A percentile compares a stretch with the other conserved stretches of the same genome.
phyloP scores from a whole-genome alignment of 176 grass and related monocot species.

The Oryza officinalis region DNA sequence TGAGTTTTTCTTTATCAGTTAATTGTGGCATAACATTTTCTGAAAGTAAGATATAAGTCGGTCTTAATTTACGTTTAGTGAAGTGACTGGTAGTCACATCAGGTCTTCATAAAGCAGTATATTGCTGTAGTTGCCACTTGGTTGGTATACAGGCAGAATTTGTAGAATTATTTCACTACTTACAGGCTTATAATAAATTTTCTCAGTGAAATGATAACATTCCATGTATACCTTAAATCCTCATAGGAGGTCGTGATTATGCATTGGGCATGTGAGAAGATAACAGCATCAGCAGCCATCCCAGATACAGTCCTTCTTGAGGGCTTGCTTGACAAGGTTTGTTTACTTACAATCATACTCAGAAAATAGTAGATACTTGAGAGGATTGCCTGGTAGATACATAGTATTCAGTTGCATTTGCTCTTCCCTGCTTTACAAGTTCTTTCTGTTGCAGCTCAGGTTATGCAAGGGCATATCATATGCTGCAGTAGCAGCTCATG shows the following conservation, averaged over 20 bases:
- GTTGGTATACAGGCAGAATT: neutral
- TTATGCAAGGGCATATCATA: conserved; percentile 99
- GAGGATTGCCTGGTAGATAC: conserved; percentile 8
- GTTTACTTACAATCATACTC: conserved; percentile 30
- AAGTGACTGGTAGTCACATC: neutral
- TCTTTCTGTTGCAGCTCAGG: conserved; percentile 68
- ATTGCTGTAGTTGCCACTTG: neutral
- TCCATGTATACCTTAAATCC: conserved; percentile 43
- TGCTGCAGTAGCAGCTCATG: conserved; percentile 95
- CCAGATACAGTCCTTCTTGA: conserved; percentile 84
- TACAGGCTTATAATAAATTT: neutral
- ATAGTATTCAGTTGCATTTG: neutral
- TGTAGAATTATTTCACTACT: neutral
- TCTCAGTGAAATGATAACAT: conserved; percentile 25
- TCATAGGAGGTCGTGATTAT: conserved; percentile 95
- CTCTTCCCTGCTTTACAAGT: conserved; percentile 27
- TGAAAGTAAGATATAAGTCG: neutral
- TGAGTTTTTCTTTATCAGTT: neutral
- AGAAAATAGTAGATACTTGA: conserved; percentile 28
- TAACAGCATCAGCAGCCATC: conserved; percentile 76
- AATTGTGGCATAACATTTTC: conserved; percentile 18
- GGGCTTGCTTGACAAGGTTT: conserved; percentile 94
- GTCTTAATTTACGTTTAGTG: neutral
- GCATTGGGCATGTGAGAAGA: conserved; percentile 98
- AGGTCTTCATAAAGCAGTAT: conserved; percentile 7